Conservation (phyloP, 2,329 filamentous ascomycete genomes). For the Neofusicoccum ribis region DNA sequence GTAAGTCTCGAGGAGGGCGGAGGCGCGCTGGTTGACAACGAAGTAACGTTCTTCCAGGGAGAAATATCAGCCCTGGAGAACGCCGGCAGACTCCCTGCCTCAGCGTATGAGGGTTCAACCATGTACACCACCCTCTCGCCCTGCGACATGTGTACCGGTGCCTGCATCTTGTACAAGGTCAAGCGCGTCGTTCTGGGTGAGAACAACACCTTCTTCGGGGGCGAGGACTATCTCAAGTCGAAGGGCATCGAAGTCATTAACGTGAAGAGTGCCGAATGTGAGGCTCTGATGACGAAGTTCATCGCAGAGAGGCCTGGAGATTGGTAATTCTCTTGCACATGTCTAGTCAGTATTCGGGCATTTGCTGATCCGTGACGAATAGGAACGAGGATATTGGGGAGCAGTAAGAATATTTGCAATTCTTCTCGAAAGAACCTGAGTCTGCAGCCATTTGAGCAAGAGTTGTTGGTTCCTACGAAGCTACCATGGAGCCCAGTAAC, state of each 20-base stretch:
- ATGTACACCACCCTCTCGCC: constrained; percentile 82
- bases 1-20: constrained; percentile 45
- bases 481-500: too few species aligned
- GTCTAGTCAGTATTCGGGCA: background rate
- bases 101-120: constrained; percentile 69
- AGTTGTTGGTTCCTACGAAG: too few species aligned
- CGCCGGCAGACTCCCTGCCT: constrained; percentile 69
- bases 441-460: background rate
- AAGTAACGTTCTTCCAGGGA: constrained; percentile 50
- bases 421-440: background rate
- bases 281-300: constrained; percentile 69
- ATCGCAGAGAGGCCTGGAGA: constrained; percentile 70
- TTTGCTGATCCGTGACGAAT: background rate
- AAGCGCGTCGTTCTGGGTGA: constrained; percentile 70
- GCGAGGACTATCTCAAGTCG: constrained; percentile 67
- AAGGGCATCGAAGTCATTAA: constrained; percentile 74
- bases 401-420: background rate
- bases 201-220: constrained; percentile 73
- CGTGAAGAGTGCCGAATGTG: constrained; percentile 64
- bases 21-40: constrained; percentile 10
- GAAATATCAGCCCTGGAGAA: constrained; percentile 76
- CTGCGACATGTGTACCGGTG: constrained; percentile 80
- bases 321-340: constrained; percentile 52
- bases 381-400: constrained; percentile 40
- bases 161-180: constrained; percentile 74